A percentile compares a stretch with the other conserved stretches of the same genome.
Evolutionary conservation across 2,329 filamentous ascomycete species (phyloP).

Genomic region (Colletotrichum acutatum): DNA sequence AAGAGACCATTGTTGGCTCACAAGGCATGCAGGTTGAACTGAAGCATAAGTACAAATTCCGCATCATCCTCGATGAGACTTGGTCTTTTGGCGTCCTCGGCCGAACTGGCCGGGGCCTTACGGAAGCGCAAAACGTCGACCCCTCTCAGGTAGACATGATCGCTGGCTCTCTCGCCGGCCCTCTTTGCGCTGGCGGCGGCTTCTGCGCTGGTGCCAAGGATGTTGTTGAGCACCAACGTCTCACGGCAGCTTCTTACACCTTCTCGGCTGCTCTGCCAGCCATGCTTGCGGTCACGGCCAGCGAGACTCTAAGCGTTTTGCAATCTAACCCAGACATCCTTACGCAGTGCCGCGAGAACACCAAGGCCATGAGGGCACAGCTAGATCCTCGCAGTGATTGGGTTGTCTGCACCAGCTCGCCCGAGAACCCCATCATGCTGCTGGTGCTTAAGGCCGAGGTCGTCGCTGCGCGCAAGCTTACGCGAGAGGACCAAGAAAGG

Average conservation of each 20-base stretch:
- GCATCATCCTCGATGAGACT: slow-evolving; percentile 95
- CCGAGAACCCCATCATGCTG: slow-evolving; percentile 89
- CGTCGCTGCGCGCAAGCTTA: slow-evolving; percentile 75
- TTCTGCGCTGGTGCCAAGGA: slow-evolving; percentile 94
- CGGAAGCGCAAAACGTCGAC: slow-evolving; percentile 97
- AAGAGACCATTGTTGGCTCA: slow-evolving; percentile 13
- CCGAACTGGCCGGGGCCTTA: slow-evolving; percentile 89
- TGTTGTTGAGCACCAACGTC: slow-evolving; percentile 95
- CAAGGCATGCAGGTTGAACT: slow-evolving; percentile 69
- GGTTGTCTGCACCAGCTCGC: slow-evolving; percentile 82
- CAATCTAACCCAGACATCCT: slow-evolving; percentile 89
- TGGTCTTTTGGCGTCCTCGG: slow-evolving; percentile 97
- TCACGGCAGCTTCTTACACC: slow-evolving; percentile 91
- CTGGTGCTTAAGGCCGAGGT: slow-evolving; percentile 87
- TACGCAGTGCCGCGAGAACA: slow-evolving; percentile 83
- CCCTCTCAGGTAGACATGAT: slow-evolving; percentile 96
- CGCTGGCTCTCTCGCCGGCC: slow-evolving; percentile 89
- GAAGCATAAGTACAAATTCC: slow-evolving; percentile 97
- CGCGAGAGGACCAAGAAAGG: slow-evolving; percentile 81
- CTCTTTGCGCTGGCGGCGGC: slow-evolving; percentile 90
- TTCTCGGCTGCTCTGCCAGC: slow-evolving; percentile 95
- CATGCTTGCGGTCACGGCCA: slow-evolving; percentile 93
- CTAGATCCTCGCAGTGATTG: slow-evolving; percentile 94
- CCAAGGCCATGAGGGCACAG: slow-evolving; percentile 85
- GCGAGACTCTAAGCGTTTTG: slow-evolving; percentile 86